Evolutionary conservation across 495 filamentous ascomycete species (phyloP).

Genomic region (Tetracladium setigerum): DNA sequence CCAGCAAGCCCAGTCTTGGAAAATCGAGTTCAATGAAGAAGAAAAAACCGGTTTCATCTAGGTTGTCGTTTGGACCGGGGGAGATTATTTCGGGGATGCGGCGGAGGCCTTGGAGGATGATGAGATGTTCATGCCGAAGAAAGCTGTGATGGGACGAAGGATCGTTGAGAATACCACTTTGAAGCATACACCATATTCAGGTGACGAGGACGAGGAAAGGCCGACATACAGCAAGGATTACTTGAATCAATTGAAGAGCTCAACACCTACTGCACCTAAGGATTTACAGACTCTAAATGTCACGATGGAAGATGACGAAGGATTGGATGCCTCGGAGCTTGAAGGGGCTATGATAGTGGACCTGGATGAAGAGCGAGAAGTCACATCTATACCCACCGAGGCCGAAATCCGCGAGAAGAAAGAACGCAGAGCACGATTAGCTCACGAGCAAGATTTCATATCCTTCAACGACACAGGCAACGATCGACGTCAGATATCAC

Average conservation of each 20-base stretch:
- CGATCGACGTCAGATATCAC: constrained; percentile 35
- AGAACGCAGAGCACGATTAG: constrained; percentile 70
- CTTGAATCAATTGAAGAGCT: constrained; percentile 72
- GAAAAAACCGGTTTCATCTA: constrained; percentile 56
- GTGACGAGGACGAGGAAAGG: constrained; percentile 53
- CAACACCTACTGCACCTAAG: constrained; percentile 73
- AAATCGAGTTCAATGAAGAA: constrained; percentile 44
- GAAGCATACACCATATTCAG: constrained; percentile 39
- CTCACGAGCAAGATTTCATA: constrained; percentile 74
- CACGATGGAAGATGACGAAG: constrained; percentile 39
- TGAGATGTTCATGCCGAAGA: constrained; percentile 60
- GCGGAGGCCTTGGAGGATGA: constrained; percentile 35
- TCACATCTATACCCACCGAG: constrained; percentile 61
- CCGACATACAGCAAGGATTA: constrained; percentile 85
- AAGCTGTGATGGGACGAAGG: constrained; percentile 58
- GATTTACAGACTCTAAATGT: constrained; percentile 33
- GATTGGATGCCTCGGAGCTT: constrained; percentile 44
- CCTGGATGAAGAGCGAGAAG: constrained; percentile 42
- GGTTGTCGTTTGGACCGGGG: constrained; percentile 67
- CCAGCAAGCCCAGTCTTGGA: constrained; percentile 26
- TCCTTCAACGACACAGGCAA: constrained; percentile 55
- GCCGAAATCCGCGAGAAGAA: constrained; percentile 93
- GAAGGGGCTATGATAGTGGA: constrained; percentile 59
- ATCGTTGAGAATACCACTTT: constrained; percentile 65
- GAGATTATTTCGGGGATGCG: constrained; percentile 46